Evolutionary conservation across 192 early-diverging fungal species (phyloP).

Genomic region (Coemansia sp.): DNA sequence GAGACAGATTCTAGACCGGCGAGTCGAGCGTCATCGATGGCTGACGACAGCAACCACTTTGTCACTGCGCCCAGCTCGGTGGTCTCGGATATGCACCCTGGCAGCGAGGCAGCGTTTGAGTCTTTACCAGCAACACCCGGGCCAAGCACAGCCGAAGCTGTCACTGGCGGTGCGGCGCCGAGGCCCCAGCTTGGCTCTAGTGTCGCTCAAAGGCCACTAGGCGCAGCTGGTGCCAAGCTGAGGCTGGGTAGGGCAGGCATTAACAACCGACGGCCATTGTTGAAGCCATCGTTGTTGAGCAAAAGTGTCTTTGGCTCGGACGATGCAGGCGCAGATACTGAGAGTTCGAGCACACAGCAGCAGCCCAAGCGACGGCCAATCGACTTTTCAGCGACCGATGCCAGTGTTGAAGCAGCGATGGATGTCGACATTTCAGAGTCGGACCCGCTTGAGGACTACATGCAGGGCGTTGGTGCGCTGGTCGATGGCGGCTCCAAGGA

Average conservation of each 20-base stretch:
- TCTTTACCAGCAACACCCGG: slow-evolving; percentile 18
- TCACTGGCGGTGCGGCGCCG: background rate
- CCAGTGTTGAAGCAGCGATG: slow-evolving; percentile 10
- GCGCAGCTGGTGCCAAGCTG: background rate
- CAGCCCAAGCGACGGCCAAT: background rate
- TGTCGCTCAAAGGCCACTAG: background rate
- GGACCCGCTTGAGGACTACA: slow-evolving; percentile 83
- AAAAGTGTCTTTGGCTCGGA: slow-evolving; percentile 34
- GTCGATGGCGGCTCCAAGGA: background rate
- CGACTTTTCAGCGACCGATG: background rate
- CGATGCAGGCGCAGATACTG: slow-evolving; percentile 11
- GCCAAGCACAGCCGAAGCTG: background rate
- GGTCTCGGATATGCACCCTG: slow-evolving; percentile 6
- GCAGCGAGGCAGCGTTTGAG: slow-evolving; percentile 17
- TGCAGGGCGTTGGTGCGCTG: slow-evolving; percentile 55
- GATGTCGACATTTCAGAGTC: slow-evolving; percentile 55
- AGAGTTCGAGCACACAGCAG: background rate
- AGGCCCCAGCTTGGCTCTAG: background rate
- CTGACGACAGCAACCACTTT: slow-evolving; percentile 30
- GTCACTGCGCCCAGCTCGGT: slow-evolving; percentile 40
- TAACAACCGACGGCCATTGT: slow-evolving; percentile 49
- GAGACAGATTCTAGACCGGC: slow-evolving; percentile 4
- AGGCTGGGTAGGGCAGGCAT: slow-evolving; percentile 29
- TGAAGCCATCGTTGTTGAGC: slow-evolving; percentile 25
- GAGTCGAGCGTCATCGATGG: slow-evolving; percentile 19